These are phyloP conservation scores for Globisporangium abappressorium DNA, from an alignment of 352 stramenopile species.

Conservation along the genomic window DNA sequence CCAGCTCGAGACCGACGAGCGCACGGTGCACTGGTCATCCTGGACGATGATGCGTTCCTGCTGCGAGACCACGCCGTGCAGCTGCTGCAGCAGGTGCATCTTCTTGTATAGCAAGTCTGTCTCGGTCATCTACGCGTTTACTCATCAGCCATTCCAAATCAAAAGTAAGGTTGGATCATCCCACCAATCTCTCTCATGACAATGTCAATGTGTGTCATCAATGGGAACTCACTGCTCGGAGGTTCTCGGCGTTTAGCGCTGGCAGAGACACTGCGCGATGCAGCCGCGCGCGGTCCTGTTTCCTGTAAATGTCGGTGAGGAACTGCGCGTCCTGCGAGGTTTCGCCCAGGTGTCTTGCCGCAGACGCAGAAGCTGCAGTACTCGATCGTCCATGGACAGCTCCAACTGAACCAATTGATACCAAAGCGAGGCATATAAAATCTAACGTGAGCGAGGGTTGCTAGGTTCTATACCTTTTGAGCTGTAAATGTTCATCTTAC, in stretches of 20 bases:
- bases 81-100: constrained; percentile 43
- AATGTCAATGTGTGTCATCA: not conserved
- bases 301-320: constrained; percentile 46
- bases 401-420: not conserved
- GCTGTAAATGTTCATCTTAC: not conserved
- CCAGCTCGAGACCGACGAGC: constrained; percentile 74
- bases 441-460: not conserved
- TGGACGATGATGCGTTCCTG: constrained; percentile 46
- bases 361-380: not conserved
- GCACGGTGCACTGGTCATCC: constrained; percentile 63
- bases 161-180: too few relatives aligned
- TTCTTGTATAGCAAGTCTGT: constrained; percentile 56
- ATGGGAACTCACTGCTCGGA: constrained; percentile 30
- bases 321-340: constrained; percentile 49
- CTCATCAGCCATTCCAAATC: not conserved
- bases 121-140: constrained; percentile 35
- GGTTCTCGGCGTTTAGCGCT: constrained; percentile 23
- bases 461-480: not conserved
- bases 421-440: not conserved
- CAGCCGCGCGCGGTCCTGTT: constrained; percentile 39
- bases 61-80: constrained; percentile 50
- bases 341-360: constrained; percentile 16
- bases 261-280: constrained; percentile 17
- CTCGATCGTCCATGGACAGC: not conserved
- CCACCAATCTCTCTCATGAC: not conserved